Evolutionary conservation across 148 eudicot genomes (phyloP).

Genomic region (Bassia scoparia): DNA sequence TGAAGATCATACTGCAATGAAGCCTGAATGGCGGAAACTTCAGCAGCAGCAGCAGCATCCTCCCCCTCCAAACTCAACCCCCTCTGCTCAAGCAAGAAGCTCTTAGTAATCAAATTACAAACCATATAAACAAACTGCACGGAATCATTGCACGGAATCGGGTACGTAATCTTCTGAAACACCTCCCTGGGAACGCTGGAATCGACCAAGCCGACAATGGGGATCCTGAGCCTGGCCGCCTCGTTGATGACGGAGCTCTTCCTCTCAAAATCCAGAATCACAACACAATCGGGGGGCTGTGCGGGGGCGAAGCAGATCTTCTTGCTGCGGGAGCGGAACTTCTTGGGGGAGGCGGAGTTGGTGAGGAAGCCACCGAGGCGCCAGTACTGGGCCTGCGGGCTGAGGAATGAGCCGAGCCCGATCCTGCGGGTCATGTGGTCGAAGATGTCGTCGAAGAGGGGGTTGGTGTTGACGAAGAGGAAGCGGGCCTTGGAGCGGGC

Average conservation of each 20-base stretch:
- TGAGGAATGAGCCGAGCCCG: constrained; percentile 37
- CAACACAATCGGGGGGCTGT: constrained; percentile 72
- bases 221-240: constrained; percentile 64
- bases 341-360: constrained; percentile 65
- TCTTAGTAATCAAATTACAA: constrained; percentile 90
- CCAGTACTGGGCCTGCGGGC: constrained; percentile 55
- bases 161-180: constrained; percentile 65
- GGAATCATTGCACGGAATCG: constrained; percentile 72
- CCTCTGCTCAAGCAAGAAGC: constrained; percentile 64
- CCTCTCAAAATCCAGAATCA: constrained; percentile 65
- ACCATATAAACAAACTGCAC: constrained; percentile 90
- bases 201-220: constrained; percentile 76
- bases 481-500: constrained; percentile 43
- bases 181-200: constrained; percentile 55
- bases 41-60: not conserved
- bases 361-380: constrained; percentile 70
- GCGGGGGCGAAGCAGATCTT: constrained; percentile 49
- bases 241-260: constrained; percentile 67
- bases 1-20: not conserved
- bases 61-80: not conserved
- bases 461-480: constrained; percentile 84
- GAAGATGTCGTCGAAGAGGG: constrained; percentile 65
- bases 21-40: not conserved
- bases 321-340: constrained; percentile 64
- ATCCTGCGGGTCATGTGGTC: constrained; percentile 54